A percentile compares a stretch with the other conserved stretches of the same genome.
phyloP scores from a whole-genome alignment of 805 yeast species.

The Ogataea methanolica region DNA sequence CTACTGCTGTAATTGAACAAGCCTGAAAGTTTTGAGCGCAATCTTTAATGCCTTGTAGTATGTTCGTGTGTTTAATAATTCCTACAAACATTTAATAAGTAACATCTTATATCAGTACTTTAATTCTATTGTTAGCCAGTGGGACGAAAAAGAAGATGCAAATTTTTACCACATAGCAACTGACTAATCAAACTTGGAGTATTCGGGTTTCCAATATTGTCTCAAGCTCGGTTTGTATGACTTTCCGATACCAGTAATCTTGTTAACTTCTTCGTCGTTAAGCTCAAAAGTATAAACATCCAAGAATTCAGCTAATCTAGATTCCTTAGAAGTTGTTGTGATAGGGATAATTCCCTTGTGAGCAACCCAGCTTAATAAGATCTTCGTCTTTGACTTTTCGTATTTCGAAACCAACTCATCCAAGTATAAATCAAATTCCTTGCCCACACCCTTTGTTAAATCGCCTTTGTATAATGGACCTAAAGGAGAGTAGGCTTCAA shows the following conservation, averaged over 20 bases:
- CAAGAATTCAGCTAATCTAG: slow-evolving; percentile 32
- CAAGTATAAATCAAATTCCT: slow-evolving; percentile 22
- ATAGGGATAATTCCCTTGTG: slow-evolving; percentile 40
- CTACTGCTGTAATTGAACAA: too few species aligned
- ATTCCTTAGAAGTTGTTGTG: slow-evolving; percentile 14
- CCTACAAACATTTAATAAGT: too few species aligned
- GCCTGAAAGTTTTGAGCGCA: too few species aligned
- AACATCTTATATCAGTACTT: too few species aligned
- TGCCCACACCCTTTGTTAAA: slow-evolving; percentile 36
- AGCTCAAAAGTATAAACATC: slow-evolving; percentile 31
- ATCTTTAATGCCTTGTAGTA: too few species aligned
- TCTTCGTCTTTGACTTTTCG: slow-evolving; percentile 50
- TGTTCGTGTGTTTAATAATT: too few species aligned
- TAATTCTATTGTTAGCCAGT: too few species aligned
- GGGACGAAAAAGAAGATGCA: too few species aligned
- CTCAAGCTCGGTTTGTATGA: slow-evolving; percentile 13
- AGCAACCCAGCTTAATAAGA: slow-evolving; percentile 60
- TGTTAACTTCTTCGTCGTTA: slow-evolving; percentile 24
- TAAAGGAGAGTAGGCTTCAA: slow-evolving; percentile 69
- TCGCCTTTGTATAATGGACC: slow-evolving; percentile 51
- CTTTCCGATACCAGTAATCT: slow-evolving; percentile 21
- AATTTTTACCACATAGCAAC: too few species aligned
- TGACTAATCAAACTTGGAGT: not conserved
- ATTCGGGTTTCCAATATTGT: not conserved
- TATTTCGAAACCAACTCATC: slow-evolving; percentile 46